Evolutionary conservation across 2,329 filamentous ascomycete species (phyloP), one percentile per base, ranked within the genome.

Genomic region (Ploettnerulaceae sp.): DNA sequence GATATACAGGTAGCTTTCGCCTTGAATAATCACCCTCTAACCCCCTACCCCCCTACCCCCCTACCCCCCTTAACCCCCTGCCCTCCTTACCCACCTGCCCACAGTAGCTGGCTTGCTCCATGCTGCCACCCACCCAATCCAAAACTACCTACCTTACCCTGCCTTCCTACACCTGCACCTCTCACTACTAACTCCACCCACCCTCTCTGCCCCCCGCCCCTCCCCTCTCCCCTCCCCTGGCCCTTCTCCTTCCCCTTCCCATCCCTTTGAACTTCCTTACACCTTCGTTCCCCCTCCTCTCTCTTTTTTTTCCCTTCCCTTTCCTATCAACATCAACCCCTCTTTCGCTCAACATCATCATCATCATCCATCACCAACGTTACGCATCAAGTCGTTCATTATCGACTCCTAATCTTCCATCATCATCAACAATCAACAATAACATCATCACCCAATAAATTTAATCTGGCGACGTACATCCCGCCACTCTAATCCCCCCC

Each of bases 241-340:
- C 55, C 54, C 51, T 52, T 51, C 49, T 45, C 53, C n/a, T 38
- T 28, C 28, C 21, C 33, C n/a, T 34, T 31, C 44, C 33, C 34
- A 39, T 41, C 47, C 49, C 44, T 49, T 47, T 36, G 44, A 42
- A 46, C 44, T 51, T 51, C 46, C 53, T 49, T 52, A 32, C 43
- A 49, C 55, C 59, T 55, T 50, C 54, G 53, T 51, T 51, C 49
- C 56, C 49, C 52, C 45, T 21, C 33, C 42, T 49, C 48, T 28
- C 39, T 48, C 47, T n/a, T 49, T 49, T 46, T 44, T 42, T 50
- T 48, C 47, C 50, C 52, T 43, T 37, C 37, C 47, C 20, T 44
- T 57, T 37, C 53, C 54, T 50, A 55, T 58, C 54, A 55, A 59
- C 54, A 57, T 56, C 53, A 56, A 55, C 58, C 53, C 54, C 55